Evolutionary conservation across 352 stramenopile genomes (phyloP).

Genomic region (Blastocystis sp.): DNA sequence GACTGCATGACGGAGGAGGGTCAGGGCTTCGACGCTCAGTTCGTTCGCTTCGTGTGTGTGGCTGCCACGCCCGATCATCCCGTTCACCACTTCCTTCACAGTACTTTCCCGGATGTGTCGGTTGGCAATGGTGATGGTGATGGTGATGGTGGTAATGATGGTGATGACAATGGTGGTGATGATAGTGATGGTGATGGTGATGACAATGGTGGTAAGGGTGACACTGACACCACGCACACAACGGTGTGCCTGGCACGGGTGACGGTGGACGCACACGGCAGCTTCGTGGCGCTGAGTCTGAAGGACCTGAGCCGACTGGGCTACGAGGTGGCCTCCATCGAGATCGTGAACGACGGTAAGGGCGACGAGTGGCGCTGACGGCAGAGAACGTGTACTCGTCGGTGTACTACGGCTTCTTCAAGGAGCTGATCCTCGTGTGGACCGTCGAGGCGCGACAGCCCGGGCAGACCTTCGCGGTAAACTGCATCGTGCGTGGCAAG

Average conservation of each 20-base stretch:
- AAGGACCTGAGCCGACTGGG: slow-evolving; percentile 8
- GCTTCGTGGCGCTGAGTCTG: slow-evolving; percentile 76
- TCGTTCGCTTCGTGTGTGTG: slow-evolving; percentile 35
- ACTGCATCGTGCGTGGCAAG: slow-evolving; percentile 25
- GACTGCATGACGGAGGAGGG: slow-evolving; percentile 76
- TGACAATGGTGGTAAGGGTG: not conserved
- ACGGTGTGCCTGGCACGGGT: slow-evolving; percentile 75
- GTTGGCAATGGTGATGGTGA: not conserved
- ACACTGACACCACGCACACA: slow-evolving; percentile 72
- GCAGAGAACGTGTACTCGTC: slow-evolving; percentile 53
- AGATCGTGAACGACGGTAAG: slow-evolving; percentile 41
- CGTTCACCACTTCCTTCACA: slow-evolving; percentile 8
- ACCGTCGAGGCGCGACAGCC: not conserved
- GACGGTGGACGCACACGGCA: slow-evolving; percentile 76
- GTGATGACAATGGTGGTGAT: not conserved
- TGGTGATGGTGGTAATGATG: not conserved
- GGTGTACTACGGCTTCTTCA: slow-evolving; percentile 24
- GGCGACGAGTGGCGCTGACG: not conserved
- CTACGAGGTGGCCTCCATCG: slow-evolving; percentile 23
- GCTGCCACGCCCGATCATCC: not conserved
- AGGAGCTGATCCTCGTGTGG: slow-evolving; percentile 53
- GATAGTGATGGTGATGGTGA: not conserved
- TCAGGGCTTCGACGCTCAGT: slow-evolving; percentile 71
- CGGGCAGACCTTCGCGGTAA: not conserved
- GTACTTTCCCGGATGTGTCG: not conserved